Evolutionary conservation across 305 asterid genomes (phyloP).

Genomic region (Rubia occidens): DNA sequence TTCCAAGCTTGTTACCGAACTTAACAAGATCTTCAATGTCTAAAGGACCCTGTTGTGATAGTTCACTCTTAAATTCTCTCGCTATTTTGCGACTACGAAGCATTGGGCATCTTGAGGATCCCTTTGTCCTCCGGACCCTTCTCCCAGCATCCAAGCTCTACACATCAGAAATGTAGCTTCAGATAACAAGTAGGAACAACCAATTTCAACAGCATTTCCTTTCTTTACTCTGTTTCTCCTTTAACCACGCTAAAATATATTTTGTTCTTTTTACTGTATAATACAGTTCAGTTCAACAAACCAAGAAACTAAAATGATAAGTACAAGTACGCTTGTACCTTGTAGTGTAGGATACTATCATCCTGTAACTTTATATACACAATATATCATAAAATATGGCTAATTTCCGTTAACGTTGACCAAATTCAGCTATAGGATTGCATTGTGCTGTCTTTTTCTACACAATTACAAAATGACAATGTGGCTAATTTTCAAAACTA

Average conservation of each 20-base stretch:
- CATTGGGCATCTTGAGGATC: conserved; percentile 69
- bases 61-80: conserved; percentile 48
- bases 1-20: conserved; percentile 57
- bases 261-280: not conserved
- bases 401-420: not conserved
- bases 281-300: not conserved
- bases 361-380: not conserved
- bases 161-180: conserved; percentile 25
- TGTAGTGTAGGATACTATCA: not conserved
- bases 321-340: no score
- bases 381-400: not conserved
- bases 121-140: conserved; percentile 40
- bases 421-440: not conserved
- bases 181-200: conserved; percentile 11
- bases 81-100: conserved; percentile 53
- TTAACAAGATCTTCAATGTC: conserved; percentile 94
- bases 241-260: not conserved
- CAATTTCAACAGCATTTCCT: not conserved
- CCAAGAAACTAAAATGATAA: not conserved
- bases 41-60: conserved; percentile 52
- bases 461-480: not conserved
- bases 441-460: not conserved
- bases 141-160: conserved; percentile 61
- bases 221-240: not conserved
- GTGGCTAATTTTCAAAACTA: not conserved